Base-by-base conservation (phyloP, 2,329 filamentous ascomycete genomes). In the Beauveria asiatica region DNA sequence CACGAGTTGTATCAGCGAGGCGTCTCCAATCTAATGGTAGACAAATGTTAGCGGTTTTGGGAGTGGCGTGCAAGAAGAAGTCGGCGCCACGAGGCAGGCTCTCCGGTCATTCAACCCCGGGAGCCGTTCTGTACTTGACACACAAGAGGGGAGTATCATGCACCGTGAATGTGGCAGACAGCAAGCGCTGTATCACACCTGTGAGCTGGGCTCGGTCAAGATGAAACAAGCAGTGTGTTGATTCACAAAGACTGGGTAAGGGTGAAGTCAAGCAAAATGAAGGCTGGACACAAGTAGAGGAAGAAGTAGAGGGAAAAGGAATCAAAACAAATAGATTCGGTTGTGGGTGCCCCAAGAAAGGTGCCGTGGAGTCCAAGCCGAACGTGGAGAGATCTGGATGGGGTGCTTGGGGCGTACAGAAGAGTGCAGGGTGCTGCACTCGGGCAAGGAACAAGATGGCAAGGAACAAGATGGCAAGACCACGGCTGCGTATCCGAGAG, bases 361-460 rank as follows among this genome's bases (percentile, higher is more conserved):
- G 57, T 41, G 57, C 53, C 57, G 57, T 59, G 48, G 57, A 59
- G 57, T 59, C 57, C 57, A 59, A 52, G 21, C 48, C 41, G 19
- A 46, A 52, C 57, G 49, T 59, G 57, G 49, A 52, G 39, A 59
- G 57, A 59, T 59, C 57, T 59, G 57, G 48, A 52, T 42, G 41
- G 49, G 37, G 37, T 53, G 27, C 27, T 30, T 30, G 27, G 27
- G 27, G 49, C 17, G 44, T 56, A 54, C 51, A 54, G 8, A 16
- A 44, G 39, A 44, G 51, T 54, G 44, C 39, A 41, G 51, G 39
- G 51, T 57, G 44, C 44, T 49, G 44, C 55, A 51, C 37, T 27
- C 37, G 37, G n/a, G 42, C 55, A 50, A 37, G 46, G 23, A 58
- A 33, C 33, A 44, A 45, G 39, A 51, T 41, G 48, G 56, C 30